These are phyloP conservation scores for Nothopassalora personata DNA, from an alignment of 2,329 filamentous ascomycete species.

Conservation along the genomic window DNA sequence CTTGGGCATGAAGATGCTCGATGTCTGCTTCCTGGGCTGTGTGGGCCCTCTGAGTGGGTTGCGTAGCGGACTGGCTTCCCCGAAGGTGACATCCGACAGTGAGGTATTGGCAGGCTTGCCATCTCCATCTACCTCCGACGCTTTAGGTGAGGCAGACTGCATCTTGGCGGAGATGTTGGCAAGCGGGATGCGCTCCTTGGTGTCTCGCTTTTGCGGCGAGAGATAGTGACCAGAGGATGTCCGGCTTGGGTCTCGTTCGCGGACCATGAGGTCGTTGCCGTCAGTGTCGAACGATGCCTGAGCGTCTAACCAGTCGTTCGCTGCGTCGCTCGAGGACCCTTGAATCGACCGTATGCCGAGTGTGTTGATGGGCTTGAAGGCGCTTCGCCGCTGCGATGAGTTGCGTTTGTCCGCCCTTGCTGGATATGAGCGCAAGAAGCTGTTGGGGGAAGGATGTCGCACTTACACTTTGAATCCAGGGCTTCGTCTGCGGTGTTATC, in stretches of 20 bases:
- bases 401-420: not conserved
- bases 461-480: not conserved
- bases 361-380: constrained; percentile 20
- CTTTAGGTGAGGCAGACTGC: constrained; percentile 26
- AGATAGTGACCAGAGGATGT: constrained; percentile 18
- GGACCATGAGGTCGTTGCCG: constrained; percentile 17
- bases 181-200: constrained; percentile 20
- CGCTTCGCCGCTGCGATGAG: not conserved
- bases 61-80: constrained; percentile 53
- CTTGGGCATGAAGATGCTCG: constrained; percentile 27
- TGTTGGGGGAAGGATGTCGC: not conserved
- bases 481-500: not conserved
- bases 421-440: not conserved
- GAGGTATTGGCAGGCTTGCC: constrained; percentile 13
- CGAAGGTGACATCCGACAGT: constrained; percentile 46
- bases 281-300: not conserved
- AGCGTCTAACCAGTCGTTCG: constrained; percentile 3
- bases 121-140: constrained; percentile 8
- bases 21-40: constrained; percentile 19
- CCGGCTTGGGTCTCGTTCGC: constrained; percentile 14
- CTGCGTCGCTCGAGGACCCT: not conserved
- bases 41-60: constrained; percentile 34
- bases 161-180: constrained; percentile 32
- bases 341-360: constrained; percentile 12
- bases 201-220: constrained; percentile 17